Evolutionary conservation across 257 asterid species (phyloP), one percentile per base, ranked within the genome.

Genomic region (Osmanthus fragrans): DNA sequence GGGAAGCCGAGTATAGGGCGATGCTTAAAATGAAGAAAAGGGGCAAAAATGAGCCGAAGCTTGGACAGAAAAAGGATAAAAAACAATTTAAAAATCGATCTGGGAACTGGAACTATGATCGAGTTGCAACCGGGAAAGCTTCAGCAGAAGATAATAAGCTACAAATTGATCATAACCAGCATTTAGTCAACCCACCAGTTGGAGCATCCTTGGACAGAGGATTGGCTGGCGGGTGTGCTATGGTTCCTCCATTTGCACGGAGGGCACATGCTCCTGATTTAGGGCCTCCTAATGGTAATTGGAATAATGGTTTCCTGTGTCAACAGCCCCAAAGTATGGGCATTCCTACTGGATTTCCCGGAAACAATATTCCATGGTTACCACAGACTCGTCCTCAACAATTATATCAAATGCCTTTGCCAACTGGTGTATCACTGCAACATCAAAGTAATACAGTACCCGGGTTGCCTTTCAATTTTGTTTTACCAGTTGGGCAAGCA

Each of bases 1-100:
- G 89, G 84, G 99, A 95, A 78, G 91, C 98, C 0, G 99, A 91
- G 86, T 85, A 91, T 80, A 89, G 64, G 87, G 90, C 77, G 82
- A 77, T 82, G 90, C 78, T 77, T 67, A 95, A 91, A 81, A 84
- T 90, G 88, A 91, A 92, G 86, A 95, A 93, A 80, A 83, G 98
- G 82, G 96, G 88, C n/a, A 82, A 78, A 9, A 84, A 76, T 56
- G 93, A 89, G 33, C 84, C 85, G 29, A 90, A 87, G 71, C 78
- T 79, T 12, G 91, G 84, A 25, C 86, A 82, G 84, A 84, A 84
- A 77, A 87, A 83, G 67, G 92, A 86, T n/a, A 40, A 81, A 83
- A 72, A 85, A 82, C 88, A 80, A 77, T 85, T 34, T 33, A 85
- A 85, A 47, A 89, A 83, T 64, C 89, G 74, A 78, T 77, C 72